Conservation (phyloP, 805 yeast genomes). For the Metschnikowia kunwiensis region DNA sequence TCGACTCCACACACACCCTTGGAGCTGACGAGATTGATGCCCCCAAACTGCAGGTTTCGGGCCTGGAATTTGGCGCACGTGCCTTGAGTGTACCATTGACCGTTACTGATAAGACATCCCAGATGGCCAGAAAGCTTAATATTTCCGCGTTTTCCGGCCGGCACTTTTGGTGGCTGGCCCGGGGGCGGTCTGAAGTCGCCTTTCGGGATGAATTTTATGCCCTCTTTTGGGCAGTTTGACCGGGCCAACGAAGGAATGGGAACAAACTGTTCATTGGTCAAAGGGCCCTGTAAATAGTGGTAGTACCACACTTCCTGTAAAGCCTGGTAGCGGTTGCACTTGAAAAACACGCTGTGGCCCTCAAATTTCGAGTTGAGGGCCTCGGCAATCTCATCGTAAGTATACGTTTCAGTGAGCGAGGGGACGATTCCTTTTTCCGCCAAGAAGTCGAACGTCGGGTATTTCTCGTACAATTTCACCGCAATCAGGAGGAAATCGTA, state of each 20-base stretch:
- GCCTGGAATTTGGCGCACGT: conserved; percentile 78
- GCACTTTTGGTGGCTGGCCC: conserved; percentile 16
- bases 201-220: conserved; percentile 76
- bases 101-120: conserved; percentile 84
- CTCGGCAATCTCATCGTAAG: conserved; percentile 27
- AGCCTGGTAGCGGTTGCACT: conserved; percentile 26
- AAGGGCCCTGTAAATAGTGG: conserved; percentile 26
- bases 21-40: conserved; percentile 64
- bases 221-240: conserved; percentile 64
- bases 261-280: conserved; percentile 31
- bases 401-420: conserved; percentile 30
- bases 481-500: conserved; percentile 32
- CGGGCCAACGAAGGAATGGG: conserved; percentile 57
- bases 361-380: conserved; percentile 33
- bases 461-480: conserved; percentile 30
- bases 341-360: conserved; percentile 36
- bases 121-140: conserved; percentile 47
- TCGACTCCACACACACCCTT: conserved; percentile 65
- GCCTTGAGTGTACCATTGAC: conserved; percentile 79
- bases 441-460: conserved; percentile 38
- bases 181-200: conserved; percentile 25
- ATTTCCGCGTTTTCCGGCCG: conserved; percentile 25
- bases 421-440: conserved; percentile 38
- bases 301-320: conserved; percentile 29
- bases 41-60: conserved; percentile 61